Conservation (phyloP, 371 early-diverging fungal genomes). For the Polyrhizophydium stewartii region DNA sequence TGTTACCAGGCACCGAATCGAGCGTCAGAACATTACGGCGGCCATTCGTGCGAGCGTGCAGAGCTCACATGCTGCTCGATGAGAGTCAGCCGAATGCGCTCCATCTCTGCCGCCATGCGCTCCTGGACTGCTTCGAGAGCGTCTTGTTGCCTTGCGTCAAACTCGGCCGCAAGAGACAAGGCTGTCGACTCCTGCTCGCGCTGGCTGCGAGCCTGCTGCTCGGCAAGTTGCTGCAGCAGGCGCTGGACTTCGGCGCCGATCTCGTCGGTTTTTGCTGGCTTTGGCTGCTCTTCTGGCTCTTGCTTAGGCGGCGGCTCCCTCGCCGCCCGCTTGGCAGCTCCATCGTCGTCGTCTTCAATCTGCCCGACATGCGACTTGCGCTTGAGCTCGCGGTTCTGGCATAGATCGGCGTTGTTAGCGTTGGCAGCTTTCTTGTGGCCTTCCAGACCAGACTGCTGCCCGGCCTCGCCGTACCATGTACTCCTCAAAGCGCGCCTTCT, state of each 20-base stretch:
- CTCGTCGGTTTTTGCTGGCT: not conserved
- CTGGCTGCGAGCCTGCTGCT: no score
- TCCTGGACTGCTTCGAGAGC: not conserved
- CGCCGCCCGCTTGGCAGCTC: slow-evolving; percentile 2
- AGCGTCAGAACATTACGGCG: not conserved
- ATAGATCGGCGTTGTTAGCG: no score
- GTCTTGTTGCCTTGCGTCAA: not conserved
- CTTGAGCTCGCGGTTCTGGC: slow-evolving; percentile 3
- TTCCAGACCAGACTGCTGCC: no score
- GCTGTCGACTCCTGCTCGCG: not conserved
- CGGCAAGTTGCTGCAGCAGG: no score
- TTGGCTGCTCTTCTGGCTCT: no score
- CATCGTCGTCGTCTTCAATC: slow-evolving; percentile 31
- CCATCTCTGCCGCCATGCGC: not conserved
- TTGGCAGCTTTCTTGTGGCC: no score
- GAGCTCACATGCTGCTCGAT: not conserved
- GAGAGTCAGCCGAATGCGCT: not conserved
- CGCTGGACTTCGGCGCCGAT: no score
- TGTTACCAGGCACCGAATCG: not conserved
- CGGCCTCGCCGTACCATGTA: slow-evolving; percentile 16
- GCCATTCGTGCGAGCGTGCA: not conserved
- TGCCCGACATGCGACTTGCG: slow-evolving; percentile 19
- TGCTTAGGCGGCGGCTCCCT: not conserved
- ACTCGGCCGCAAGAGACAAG: slow-evolving; percentile 8
- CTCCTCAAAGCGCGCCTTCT: slow-evolving; percentile 23